Conservation (phyloP, 805 yeast genomes). For the Suhomyces pyralidae region DNA sequence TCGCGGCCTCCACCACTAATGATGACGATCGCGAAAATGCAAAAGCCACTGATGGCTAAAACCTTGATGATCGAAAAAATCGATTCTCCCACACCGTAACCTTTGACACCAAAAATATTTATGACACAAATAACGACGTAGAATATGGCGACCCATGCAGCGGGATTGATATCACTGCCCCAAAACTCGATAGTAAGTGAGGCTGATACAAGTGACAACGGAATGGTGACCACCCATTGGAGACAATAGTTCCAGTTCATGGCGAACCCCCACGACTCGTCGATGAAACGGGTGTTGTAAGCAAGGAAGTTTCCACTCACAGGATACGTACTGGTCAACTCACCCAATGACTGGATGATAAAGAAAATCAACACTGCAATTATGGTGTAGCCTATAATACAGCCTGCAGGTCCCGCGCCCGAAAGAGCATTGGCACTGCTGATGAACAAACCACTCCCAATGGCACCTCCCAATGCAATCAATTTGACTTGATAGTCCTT, state of each 20-base stretch:
- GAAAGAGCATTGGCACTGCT: constrained; percentile 15
- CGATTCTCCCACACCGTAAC: constrained; percentile 28
- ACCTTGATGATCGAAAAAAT: constrained; percentile 25
- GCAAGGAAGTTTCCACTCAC: constrained; percentile 13
- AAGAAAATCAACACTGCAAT: constrained; percentile 11
- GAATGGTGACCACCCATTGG: constrained; percentile 12
- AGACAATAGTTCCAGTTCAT: constrained; percentile 20
- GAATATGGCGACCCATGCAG: constrained; percentile 25
- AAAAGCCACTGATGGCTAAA: constrained; percentile 24
- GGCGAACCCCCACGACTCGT: constrained; percentile 22
- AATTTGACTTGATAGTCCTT: constrained; percentile 12
- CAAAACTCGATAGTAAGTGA: constrained; percentile 22
- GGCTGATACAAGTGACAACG: constrained; percentile 10
- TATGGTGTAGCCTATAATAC: constrained; percentile 13
- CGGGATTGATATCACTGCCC: constrained; percentile 19
- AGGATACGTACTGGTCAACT: constrained; percentile 10
- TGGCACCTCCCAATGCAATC: constrained; percentile 19
- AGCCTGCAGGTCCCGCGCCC: constrained; percentile 19
- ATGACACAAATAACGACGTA: constrained; percentile 19
- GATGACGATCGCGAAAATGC: constrained; percentile 31
- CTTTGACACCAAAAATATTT: constrained; percentile 25
- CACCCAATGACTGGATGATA: constrained; percentile 13
- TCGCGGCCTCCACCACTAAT: constrained; percentile 37
- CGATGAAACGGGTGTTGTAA: constrained; percentile 16
- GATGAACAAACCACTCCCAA: constrained; percentile 21